Evolutionary conservation across 179 eudicot species (phyloP), one percentile per base, ranked within the genome.

Genomic region (Spergularia azorica): DNA sequence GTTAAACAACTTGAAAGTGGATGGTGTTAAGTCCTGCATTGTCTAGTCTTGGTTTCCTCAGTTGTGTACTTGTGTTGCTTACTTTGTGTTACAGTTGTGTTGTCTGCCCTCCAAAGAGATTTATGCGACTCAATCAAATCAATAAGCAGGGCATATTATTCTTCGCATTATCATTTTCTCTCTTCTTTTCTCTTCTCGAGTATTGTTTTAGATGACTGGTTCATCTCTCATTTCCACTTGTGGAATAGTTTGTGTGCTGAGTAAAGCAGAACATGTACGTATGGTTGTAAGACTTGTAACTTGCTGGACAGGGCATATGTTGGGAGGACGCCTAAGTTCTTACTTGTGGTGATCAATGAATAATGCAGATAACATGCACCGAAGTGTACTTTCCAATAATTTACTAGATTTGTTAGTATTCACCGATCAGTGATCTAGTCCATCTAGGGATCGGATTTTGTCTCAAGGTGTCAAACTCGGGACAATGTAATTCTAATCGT

Each of bases 71-170:
- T 69, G 58, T 50, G 72, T 36, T 69, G 43, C 70, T 41, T 66
- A 18, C 36, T 17, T 26, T 12, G 46, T 26, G n/a, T 52, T 12
- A 51, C 59, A 20, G 59, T 20, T 50, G 56, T 69, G 50, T 1
- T 68, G 72, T 68, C 72, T 68, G 72, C 72, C 72, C 56, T 68
- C 58, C 9, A 68, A 18, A 58, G 38, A 68, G 41, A 18, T 20
- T 9, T 66, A 39, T 66, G 70, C 7, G 70, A 46, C 32, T 26
- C 32, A 26, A 26, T 66, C 54, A 66, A 43, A 66, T 46, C 10
- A 67, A 18, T 48, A 68, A 20, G 56, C 39, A 50, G 11, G 39
- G 72, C 58, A 68, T 68, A 50, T 20, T 50, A 48, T 68, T 50
- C 32, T 39, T 63, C 3, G 43, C 32, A 26, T 26, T 26, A 26